Percentiles rank a stretch among this genome's conserved stretches.
These are phyloP conservation scores for Metschnikowia orientalis DNA, from an alignment of 805 yeast genomes.

Conservation along the genomic window DNA sequence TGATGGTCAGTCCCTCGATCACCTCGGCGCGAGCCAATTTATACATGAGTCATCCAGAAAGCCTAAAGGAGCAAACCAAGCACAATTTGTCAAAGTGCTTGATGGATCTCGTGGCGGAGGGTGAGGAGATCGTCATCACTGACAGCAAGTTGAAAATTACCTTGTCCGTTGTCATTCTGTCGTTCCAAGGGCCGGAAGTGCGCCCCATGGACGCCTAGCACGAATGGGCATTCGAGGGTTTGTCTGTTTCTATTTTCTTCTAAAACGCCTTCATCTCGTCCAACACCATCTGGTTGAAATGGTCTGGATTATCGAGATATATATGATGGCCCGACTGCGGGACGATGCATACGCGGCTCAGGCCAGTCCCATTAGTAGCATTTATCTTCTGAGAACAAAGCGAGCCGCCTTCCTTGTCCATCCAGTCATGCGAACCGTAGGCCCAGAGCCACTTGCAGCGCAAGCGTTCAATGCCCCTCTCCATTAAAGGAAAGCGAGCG, in stretches of 20 bases:
- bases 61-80: slow-evolving; percentile 42
- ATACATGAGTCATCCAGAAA: slow-evolving; percentile 46
- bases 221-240: background rate
- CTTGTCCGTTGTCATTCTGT: slow-evolving; percentile 19
- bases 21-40: slow-evolving; percentile 36
- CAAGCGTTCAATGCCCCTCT: slow-evolving; percentile 46
- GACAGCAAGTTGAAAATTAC: slow-evolving; percentile 50
- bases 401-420: slow-evolving; percentile 50
- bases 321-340: slow-evolving; percentile 71
- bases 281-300: slow-evolving; percentile 49
- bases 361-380: slow-evolving; percentile 10
- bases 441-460: slow-evolving; percentile 71
- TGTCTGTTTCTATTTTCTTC: background rate
- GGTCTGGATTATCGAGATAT: slow-evolving; percentile 60
- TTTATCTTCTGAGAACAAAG: slow-evolving; percentile 34
- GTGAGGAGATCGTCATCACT: slow-evolving; percentile 51
- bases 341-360: slow-evolving; percentile 37
- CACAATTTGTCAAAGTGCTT: slow-evolving; percentile 38
- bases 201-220: slow-evolving; percentile 18
- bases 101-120: slow-evolving; percentile 32
- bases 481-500: slow-evolving; percentile 69
- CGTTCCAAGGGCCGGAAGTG: slow-evolving; percentile 21
- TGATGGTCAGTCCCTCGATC: slow-evolving; percentile 43
- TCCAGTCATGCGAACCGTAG: slow-evolving; percentile 76
- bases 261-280: slow-evolving; percentile 43